Conservation (phyloP, 345 rosid genomes). For the Syzygium aromaticum region DNA sequence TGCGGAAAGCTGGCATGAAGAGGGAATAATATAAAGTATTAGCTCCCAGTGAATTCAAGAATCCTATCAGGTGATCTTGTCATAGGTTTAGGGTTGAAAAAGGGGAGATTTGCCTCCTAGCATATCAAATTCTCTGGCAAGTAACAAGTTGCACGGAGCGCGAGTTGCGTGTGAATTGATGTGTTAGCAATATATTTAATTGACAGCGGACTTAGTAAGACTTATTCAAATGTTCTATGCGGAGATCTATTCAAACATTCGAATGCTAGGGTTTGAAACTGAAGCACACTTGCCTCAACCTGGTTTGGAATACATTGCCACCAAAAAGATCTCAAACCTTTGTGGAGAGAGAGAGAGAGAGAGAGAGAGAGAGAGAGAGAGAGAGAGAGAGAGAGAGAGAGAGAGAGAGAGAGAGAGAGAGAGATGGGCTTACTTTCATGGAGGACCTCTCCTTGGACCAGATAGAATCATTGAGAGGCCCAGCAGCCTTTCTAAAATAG, state of each 20-base stretch:
- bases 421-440: neutral
- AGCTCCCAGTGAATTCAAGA: no score
- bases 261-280: neutral
- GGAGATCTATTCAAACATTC: neutral
- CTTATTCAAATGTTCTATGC: neutral
- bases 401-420: neutral
- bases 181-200: neutral
- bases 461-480: neutral
- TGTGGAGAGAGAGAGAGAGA: neutral
- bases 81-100: no score
- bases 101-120: no score
- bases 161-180: neutral
- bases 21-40: neutral
- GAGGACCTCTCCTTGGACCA: neutral
- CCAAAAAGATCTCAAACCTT: neutral
- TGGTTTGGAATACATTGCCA: neutral
- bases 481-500: constrained; percentile 19
- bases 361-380: neutral
- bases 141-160: no score
- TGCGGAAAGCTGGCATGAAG: no score
- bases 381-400: neutral
- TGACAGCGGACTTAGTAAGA: neutral
- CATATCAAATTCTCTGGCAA: no score
- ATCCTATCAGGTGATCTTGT: no score
- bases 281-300: neutral